These are phyloP conservation scores for Myochromella boudieri DNA, from an alignment of 768 basidiomycete species.

Conservation along the genomic window DNA sequence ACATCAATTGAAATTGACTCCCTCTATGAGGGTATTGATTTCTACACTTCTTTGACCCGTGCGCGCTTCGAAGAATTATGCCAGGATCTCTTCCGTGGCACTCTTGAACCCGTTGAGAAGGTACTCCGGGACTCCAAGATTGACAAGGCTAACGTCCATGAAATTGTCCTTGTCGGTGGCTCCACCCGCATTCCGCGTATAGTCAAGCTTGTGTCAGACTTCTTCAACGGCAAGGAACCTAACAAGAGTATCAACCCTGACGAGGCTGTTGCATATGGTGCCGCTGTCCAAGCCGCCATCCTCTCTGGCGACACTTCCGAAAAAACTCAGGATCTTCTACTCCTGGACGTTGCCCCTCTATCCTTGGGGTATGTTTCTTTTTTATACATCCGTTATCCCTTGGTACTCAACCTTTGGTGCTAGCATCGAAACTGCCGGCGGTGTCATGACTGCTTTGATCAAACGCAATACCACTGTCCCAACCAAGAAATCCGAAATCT, in stretches of 20 bases:
- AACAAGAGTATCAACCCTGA: slow-evolving; percentile 99
- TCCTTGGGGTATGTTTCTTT: slow-evolving; percentile 57
- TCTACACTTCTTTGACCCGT: slow-evolving; percentile 97
- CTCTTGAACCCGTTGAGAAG: slow-evolving; percentile 95
- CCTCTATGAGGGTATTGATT: slow-evolving; percentile 96
- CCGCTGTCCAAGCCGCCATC: slow-evolving; percentile 97
- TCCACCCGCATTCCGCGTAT: slow-evolving; percentile 98
- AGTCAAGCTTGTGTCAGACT: slow-evolving; percentile 96
- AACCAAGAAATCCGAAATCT: slow-evolving; percentile 97
- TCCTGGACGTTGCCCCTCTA: slow-evolving; percentile 90
- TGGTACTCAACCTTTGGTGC: slow-evolving; percentile 6
- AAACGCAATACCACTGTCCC: slow-evolving; percentile 99
- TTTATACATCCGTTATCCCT: slow-evolving; percentile 25
- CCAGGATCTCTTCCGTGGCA: slow-evolving; percentile 92
- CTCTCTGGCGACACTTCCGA: slow-evolving; percentile 97
- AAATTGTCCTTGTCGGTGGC: slow-evolving; percentile 97
- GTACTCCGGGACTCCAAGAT: slow-evolving; percentile 98
- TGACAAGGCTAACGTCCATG: slow-evolving; percentile 93
- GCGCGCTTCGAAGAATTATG: slow-evolving; percentile 97
- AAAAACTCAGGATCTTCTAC: slow-evolving; percentile 94
- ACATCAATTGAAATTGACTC: slow-evolving; percentile 99
- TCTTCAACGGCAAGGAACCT: slow-evolving; percentile 98
- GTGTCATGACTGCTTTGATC: slow-evolving; percentile 98
- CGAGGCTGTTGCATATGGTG: slow-evolving; percentile 98
- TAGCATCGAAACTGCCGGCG: slow-evolving; percentile 97